Evolutionary conservation across 202 grass and related monocot genomes (phyloP).

Genomic region (Brachypodium distachyon): DNA sequence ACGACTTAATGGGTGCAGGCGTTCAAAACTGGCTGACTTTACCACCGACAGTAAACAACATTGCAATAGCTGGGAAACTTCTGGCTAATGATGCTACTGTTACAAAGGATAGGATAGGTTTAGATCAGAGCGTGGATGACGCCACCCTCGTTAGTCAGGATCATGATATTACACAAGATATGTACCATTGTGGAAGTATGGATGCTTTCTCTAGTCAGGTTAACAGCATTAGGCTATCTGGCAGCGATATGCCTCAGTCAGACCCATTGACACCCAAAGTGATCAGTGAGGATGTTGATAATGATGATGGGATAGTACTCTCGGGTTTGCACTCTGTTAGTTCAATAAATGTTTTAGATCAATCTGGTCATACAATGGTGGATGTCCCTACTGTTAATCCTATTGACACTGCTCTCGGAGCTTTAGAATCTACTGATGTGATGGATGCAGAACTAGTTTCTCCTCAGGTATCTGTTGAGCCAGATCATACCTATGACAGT

Average conservation of each 20-base stretch:
- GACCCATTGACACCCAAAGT: slow-evolving; percentile 21
- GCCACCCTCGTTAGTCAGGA: slow-evolving; percentile 13
- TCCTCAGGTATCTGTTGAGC: slow-evolving; percentile 15
- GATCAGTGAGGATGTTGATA: not conserved
- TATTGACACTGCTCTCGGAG: not conserved
- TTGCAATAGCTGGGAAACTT: not conserved
- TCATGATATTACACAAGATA: slow-evolving; percentile 26
- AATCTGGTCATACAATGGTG: not conserved
- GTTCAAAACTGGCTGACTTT: slow-evolving; percentile 40
- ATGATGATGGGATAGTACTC: not conserved
- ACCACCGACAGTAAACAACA: slow-evolving; percentile 5
- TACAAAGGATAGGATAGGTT: slow-evolving; percentile 24
- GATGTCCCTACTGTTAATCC: slow-evolving; percentile 20
- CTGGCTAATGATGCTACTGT: slow-evolving; percentile 3
- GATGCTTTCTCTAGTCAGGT: slow-evolving; percentile 25
- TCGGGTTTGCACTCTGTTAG: slow-evolving; percentile 12
- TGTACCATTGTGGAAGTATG: slow-evolving; percentile 9
- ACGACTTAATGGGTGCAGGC: slow-evolving; percentile 17
- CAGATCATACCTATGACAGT: slow-evolving; percentile 17
- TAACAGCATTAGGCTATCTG: slow-evolving; percentile 18
- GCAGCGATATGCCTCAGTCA: slow-evolving; percentile 3
- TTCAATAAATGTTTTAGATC: slow-evolving; percentile 26
- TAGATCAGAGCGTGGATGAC: slow-evolving; percentile 23
- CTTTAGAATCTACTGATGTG: slow-evolving; percentile 29
- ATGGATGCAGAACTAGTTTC: slow-evolving; percentile 17